These are phyloP conservation scores for Pichia nakasei DNA, from an alignment of 805 yeast genomes.

Conservation along the genomic window DNA sequence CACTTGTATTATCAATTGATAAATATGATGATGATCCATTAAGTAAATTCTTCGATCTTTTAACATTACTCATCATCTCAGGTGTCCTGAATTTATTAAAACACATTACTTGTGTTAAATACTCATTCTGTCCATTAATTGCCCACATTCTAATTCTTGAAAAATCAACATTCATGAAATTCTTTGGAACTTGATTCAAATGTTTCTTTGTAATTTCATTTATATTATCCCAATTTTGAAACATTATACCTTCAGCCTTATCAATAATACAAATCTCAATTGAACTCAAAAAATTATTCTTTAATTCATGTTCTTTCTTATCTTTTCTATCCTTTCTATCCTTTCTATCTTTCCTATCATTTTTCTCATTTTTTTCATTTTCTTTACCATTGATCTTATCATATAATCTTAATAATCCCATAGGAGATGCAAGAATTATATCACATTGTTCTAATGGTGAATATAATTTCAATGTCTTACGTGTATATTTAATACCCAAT, in stretches of 20 bases:
- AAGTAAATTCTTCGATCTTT: constrained; percentile 36
- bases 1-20: constrained; percentile 31
- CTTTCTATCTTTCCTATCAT: constrained; percentile 12
- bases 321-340: constrained; percentile 28
- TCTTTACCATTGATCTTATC: constrained; percentile 31
- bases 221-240: constrained; percentile 91
- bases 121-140: constrained; percentile 69
- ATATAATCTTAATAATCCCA: constrained; percentile 74
- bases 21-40: constrained; percentile 52
- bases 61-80: constrained; percentile 56
- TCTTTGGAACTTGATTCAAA: constrained; percentile 68
- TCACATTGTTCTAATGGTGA: constrained; percentile 81
- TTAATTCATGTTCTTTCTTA: constrained; percentile 36
- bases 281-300: constrained; percentile 74
- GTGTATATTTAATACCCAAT: constrained; percentile 81
- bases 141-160: constrained; percentile 89
- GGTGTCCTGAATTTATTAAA: constrained; percentile 78
- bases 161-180: constrained; percentile 69
- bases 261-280: constrained; percentile 78
- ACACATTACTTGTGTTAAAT: constrained; percentile 68
- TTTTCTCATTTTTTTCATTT: not conserved
- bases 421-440: constrained; percentile 81
- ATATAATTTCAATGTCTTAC: constrained; percentile 78
- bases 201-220: constrained; percentile 54
- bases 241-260: constrained; percentile 75